phyloP scores from a whole-genome alignment of 495 filamentous ascomycete species.

The Articulospora tetracladia region DNA sequence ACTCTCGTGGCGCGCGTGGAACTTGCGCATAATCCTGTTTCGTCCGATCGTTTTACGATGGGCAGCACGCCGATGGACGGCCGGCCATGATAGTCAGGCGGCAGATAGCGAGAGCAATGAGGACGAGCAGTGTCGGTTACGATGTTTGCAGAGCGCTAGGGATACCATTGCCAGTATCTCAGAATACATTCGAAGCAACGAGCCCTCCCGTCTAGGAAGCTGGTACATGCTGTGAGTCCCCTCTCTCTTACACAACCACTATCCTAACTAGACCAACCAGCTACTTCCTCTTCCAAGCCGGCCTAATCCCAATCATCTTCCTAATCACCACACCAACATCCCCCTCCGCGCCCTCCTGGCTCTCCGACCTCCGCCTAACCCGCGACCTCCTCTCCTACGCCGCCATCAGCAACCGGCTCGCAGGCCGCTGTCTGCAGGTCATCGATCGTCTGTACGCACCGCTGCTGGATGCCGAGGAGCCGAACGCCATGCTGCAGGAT shows the following conservation, averaged over 20 bases:
- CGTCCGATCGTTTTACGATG: constrained; percentile 45
- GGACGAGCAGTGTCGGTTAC: not conserved
- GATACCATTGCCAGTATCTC: constrained; percentile 42
- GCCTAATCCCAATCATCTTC: constrained; percentile 45
- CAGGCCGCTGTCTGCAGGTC: constrained; percentile 40
- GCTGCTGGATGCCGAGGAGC: constrained; percentile 4
- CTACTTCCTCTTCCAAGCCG: constrained; percentile 52
- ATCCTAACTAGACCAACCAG: not conserved
- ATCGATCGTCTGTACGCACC: constrained; percentile 39
- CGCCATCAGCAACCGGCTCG: constrained; percentile 39
- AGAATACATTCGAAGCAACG: constrained; percentile 31
- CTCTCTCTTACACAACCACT: not conserved
- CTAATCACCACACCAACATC: constrained; percentile 45
- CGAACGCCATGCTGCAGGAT: not conserved
- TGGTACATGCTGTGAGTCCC: constrained; percentile 49
- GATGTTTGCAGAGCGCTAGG: constrained; percentile 39
- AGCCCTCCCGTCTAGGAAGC: constrained; percentile 40
- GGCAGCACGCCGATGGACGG: not conserved
- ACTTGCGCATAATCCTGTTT: constrained; percentile 48
- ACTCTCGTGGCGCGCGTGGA: constrained; percentile 19
- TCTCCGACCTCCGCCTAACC: constrained; percentile 43
- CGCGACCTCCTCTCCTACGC: constrained; percentile 17
- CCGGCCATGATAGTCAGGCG: not conserved
- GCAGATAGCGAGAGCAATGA: not conserved
- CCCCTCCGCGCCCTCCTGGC: constrained; percentile 39